Conservation (phyloP, 257 asterid genomes). For the Scutellaria minor region DNA sequence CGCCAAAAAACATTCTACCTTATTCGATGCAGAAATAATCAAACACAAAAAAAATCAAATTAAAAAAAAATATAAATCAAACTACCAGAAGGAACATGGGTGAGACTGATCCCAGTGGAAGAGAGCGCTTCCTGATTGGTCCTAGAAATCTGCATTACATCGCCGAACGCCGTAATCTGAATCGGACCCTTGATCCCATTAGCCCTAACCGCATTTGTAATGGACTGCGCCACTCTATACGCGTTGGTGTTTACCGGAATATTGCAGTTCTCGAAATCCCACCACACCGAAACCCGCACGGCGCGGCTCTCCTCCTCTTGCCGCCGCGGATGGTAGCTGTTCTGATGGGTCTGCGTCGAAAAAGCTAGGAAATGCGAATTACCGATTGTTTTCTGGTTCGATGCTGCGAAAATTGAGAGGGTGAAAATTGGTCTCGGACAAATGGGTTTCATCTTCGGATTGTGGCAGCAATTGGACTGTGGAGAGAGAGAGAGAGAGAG, state of each 20-base stretch:
- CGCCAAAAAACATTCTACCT: background rate
- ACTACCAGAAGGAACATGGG: conserved; percentile 82
- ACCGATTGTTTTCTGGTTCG: conserved; percentile 27
- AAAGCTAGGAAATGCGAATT: conserved; percentile 35
- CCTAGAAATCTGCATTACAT: conserved; percentile 77
- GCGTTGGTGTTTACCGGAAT: conserved; percentile 64
- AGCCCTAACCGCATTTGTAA: conserved; percentile 77
- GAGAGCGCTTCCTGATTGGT: conserved; percentile 85
- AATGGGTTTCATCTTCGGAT: conserved; percentile 45
- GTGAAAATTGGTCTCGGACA: conserved; percentile 43
- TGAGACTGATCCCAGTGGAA: conserved; percentile 76
- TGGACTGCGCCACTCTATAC: conserved; percentile 61
- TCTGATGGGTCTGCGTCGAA: conserved; percentile 37
- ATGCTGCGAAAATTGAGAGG: conserved; percentile 38
- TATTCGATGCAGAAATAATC: background rate
- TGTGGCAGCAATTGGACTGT: background rate
- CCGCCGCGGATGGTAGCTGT: conserved; percentile 49
- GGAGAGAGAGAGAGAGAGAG: background rate
- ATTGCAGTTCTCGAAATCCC: conserved; percentile 93
- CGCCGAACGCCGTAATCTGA: conserved; percentile 93
- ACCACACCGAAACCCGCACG: conserved; percentile 94
- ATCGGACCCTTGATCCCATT: conserved; percentile 86
- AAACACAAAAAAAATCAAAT: conserved; percentile 4
- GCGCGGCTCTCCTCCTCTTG: conserved; percentile 75
- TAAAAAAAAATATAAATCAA: background rate